Evolutionary conservation across 495 filamentous ascomycete species (phyloP).

Genomic region (Bacidia gigantensis): DNA sequence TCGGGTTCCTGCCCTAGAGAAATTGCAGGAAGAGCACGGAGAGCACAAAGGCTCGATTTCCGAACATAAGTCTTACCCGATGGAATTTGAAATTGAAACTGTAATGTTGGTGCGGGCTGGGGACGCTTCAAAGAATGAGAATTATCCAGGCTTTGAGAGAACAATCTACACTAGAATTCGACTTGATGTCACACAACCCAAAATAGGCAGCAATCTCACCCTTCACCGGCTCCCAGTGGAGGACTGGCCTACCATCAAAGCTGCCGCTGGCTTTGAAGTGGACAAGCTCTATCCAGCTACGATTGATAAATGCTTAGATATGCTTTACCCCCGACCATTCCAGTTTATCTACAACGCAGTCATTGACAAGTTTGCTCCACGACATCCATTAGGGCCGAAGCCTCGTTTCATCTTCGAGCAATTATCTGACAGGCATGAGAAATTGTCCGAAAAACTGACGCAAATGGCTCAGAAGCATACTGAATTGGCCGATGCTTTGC

Average conservation of each 20-base stretch:
- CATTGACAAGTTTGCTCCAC: no score
- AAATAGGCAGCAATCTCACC: background rate
- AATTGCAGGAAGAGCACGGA: background rate
- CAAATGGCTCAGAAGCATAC: conserved; percentile 2
- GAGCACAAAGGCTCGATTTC: no score
- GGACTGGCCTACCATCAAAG: background rate
- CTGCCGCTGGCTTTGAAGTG: background rate
- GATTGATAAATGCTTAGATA: background rate
- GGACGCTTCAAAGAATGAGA: background rate
- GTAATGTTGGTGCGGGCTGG: background rate
- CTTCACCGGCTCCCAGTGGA: background rate
- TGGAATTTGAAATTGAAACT: background rate
- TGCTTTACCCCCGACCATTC: background rate
- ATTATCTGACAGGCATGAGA: conserved; percentile 4
- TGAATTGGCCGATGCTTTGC: background rate
- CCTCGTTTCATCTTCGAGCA: background rate
- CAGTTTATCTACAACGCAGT: background rate
- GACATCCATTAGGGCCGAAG: no score
- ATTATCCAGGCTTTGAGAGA: background rate
- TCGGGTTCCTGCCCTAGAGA: background rate
- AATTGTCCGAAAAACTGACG: background rate
- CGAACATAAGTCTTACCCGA: no score
- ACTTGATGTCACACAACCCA: background rate
- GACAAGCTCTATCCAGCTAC: background rate
- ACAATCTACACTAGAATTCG: background rate